Evolutionary conservation across 2,329 filamentous ascomycete genomes (phyloP).

Genomic region (Phyllosticta capitalensis): DNA sequence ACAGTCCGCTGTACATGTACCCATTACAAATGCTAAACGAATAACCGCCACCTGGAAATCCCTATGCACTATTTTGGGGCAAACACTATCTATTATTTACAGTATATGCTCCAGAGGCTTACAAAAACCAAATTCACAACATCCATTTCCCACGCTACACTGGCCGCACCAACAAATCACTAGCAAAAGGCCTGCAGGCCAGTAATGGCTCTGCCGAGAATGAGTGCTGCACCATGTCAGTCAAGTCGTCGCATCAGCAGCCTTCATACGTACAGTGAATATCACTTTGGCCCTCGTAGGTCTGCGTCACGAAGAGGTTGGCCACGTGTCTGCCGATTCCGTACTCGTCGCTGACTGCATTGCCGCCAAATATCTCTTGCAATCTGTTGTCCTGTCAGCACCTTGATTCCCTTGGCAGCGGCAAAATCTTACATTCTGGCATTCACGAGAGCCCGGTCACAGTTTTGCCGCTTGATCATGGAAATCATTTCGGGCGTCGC

Average conservation of each 20-base stretch:
- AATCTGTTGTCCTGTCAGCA: slow-evolving; percentile 39
- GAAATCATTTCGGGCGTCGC: slow-evolving; percentile 89
- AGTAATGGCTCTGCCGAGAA: slow-evolving; percentile 43
- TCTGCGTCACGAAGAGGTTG: slow-evolving; percentile 95
- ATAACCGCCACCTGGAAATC: no score
- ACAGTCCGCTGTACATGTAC: background rate
- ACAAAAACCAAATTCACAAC: background rate
- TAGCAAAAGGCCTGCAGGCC: slow-evolving; percentile 74
- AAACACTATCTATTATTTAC: no score
- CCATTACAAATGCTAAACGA: background rate
- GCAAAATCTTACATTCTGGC: slow-evolving; percentile 49
- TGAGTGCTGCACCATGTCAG: slow-evolving; percentile 33
- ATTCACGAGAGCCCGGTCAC: slow-evolving; percentile 75
- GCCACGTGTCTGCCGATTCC: slow-evolving; percentile 89
- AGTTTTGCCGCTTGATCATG: slow-evolving; percentile 97
- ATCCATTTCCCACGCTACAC: no score
- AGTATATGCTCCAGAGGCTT: no score
- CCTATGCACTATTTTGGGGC: no score
- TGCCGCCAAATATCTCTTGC: slow-evolving; percentile 95
- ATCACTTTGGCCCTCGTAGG: slow-evolving; percentile 96
- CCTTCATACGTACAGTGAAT: slow-evolving; percentile 75
- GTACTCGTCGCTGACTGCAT: slow-evolving; percentile 97
- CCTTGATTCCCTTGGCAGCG: background rate
- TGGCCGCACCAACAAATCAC: no score
- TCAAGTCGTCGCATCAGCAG: slow-evolving; percentile 16